Conservation (phyloP, 495 filamentous ascomycete species). For the Hypoxylon fuscum region DNA sequence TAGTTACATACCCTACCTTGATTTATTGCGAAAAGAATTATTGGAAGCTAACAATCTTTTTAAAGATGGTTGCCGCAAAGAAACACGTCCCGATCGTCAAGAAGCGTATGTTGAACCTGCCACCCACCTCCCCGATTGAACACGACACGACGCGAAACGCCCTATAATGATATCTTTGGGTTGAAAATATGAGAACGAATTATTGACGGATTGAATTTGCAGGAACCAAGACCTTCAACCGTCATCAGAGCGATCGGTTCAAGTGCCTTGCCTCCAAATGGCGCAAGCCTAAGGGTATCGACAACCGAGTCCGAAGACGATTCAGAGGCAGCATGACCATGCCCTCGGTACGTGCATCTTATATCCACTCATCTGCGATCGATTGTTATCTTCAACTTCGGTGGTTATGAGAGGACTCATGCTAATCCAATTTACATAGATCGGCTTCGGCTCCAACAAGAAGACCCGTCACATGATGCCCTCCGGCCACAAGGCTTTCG, state of each 20-base stretch:
- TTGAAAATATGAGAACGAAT: conserved; percentile 24
- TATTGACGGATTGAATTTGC: conserved; percentile 50
- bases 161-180: conserved; percentile 1
- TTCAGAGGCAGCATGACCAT: conserved; percentile 88
- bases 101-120: conserved; percentile 81
- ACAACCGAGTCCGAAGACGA: conserved; percentile 66
- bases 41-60: conserved; percentile 45
- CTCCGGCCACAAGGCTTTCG: conserved; percentile 99
- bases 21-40: conserved; percentile 8
- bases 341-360: conserved; percentile 85
- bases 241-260: conserved; percentile 97
- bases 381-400: conserved; percentile 1
- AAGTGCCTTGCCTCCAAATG: conserved; percentile 85
- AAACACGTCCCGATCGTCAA: conserved; percentile 99
- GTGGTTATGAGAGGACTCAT: not conserved
- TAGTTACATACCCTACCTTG: conserved; percentile 10
- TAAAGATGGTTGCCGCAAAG: conserved; percentile 96
- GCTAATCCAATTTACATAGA: conserved; percentile 61
- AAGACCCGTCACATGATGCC: conserved; percentile 99
- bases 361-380: not conserved
- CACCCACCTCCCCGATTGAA: conserved; percentile 14
- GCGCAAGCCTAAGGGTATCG: conserved; percentile 99
- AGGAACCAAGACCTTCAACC: conserved; percentile 91
- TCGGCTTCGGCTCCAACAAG: conserved; percentile 97
- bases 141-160: too few species aligned